Conservation (phyloP, 2,329 filamentous ascomycete genomes). For the Penicillium sp. region DNA sequence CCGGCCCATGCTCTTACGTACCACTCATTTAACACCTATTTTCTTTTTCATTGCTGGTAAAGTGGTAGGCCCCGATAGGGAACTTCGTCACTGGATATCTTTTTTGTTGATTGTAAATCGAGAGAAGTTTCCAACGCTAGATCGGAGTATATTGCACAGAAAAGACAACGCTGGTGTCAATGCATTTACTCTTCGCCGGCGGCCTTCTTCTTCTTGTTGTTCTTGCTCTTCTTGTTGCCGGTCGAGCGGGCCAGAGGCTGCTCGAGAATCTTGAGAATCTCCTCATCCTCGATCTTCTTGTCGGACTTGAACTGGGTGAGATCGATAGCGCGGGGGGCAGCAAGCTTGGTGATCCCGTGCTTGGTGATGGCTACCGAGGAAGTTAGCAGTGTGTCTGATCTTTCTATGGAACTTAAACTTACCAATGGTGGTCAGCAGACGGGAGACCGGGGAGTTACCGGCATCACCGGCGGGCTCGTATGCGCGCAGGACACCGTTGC, state of each 20-base stretch:
- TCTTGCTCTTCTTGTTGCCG: conserved; percentile 75
- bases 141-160: conserved; percentile 18
- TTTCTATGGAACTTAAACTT: conserved; percentile 43
- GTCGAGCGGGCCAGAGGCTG: conserved; percentile 66
- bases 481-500: conserved; percentile 84
- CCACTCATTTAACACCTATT: conserved; percentile 9
- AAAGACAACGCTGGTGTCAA: conserved; percentile 17
- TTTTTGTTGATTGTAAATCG: conserved; percentile 14
- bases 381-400: conserved; percentile 20
- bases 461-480: conserved; percentile 96
- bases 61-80: conserved; percentile 13
- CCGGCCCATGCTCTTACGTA: conserved; percentile 1
- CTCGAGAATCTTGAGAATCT: conserved; percentile 90
- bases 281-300: conserved; percentile 96
- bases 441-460: conserved; percentile 76
- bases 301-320: conserved; percentile 82
- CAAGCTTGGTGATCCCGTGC: conserved; percentile 86
- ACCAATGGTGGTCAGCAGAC: conserved; percentile 90
- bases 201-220: conserved; percentile 80
- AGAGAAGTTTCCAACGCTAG: conserved; percentile 12
- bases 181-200: conserved; percentile 40
- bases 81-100: conserved; percentile 24
- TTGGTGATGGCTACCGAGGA: conserved; percentile 75
- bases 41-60: conserved; percentile 11
- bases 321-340: conserved; percentile 70